A percentile compares a stretch with the other conserved stretches of the same genome.
Evolutionary conservation across 306 rosid species (phyloP).

Genomic region (Inga laurina): DNA sequence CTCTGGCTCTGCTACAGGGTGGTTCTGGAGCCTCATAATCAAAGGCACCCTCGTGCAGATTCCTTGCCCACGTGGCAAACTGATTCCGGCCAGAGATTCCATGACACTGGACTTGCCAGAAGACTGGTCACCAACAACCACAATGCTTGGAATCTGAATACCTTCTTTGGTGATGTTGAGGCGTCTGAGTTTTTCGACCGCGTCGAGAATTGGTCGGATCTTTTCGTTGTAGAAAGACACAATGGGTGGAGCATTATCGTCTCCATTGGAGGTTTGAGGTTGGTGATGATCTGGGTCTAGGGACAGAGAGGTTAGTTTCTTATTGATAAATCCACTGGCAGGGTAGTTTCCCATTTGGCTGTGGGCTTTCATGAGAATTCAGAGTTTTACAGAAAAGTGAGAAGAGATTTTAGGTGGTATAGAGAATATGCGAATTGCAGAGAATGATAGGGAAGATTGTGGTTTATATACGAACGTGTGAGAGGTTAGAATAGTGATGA

Average conservation of each 20-base stretch:
- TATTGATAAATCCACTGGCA: fast-evolving
- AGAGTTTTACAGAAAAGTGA: neutral
- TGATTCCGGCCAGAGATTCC: constrained; percentile 51
- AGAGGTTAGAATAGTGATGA: neutral
- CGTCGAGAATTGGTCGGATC: constrained; percentile 50
- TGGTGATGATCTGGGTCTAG: neutral
- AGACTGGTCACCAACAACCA: constrained; percentile 53
- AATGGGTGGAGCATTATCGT: constrained; percentile 14
- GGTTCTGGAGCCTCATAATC: constrained; percentile 57
- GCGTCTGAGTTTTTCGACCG: constrained; percentile 41
- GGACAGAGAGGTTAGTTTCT: neutral
- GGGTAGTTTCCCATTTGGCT: neutral
- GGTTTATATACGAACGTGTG: neutral
- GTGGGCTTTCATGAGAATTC: neutral
- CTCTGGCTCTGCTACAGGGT: constrained; percentile 29
- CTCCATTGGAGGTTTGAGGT: neutral
- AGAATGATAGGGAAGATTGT: neutral
- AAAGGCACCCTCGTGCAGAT: constrained; percentile 64
- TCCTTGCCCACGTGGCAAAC: constrained; percentile 64
- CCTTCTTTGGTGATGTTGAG: constrained; percentile 51
- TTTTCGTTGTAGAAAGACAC: constrained; percentile 41
- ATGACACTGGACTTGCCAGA: constrained; percentile 56
- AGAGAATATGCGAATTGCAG: neutral
- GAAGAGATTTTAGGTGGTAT: neutral
- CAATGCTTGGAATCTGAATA: constrained; percentile 52